Evolutionary conservation across 805 yeast species (phyloP), one percentile per base, ranked within the genome.

Genomic region (Hanseniaspora pseudoguilliermondii): DNA sequence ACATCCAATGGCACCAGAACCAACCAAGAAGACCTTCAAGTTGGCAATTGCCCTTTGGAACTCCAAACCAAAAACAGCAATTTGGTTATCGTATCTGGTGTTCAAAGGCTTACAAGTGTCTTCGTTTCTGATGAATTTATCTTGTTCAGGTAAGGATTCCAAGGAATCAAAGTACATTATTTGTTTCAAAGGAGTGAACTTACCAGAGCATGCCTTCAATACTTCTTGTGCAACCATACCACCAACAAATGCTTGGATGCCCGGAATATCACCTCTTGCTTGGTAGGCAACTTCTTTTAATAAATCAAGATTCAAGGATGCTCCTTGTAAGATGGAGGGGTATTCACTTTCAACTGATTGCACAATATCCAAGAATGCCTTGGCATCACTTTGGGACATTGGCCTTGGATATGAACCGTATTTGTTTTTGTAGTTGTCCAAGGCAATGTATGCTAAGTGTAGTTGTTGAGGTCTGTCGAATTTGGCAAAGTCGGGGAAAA

Each of bases 1-100:
- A 74, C 98, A 93, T 41, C 98, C 98, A 74, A 93, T 93, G 20
- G 98, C 98, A 67, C 98, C 98, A 1, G 97, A 77, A 47, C 98
- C 98, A 42, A 93, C 98, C 61, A 93, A 74, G 69, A 93, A 91
- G 3, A 90, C 88, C 65, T 81, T 84, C 60, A 85, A 73, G 69
- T 90, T 87, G 40, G 86, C 80, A 57, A 93, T 72, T 46, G 72
- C 73, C 64, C 84, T 80, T 66, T 88, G 91, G 71, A 80, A 87
- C 44, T 79, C 80, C 49, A 78, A 66, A 58, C 98, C 98, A 63
- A 89, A 89, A 1, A 91, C 96, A 2, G 97, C 97, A 65, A 89
- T 86, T 73, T 89, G 96, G n/a, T 81, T 80, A 69, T 93, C 98
- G 66, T 93, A 93, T 67, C 98, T 82, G 6, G 95, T 75, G 44